Conservation (phyloP, 2,329 filamentous ascomycete species). For the Calonectria ilicicola region DNA sequence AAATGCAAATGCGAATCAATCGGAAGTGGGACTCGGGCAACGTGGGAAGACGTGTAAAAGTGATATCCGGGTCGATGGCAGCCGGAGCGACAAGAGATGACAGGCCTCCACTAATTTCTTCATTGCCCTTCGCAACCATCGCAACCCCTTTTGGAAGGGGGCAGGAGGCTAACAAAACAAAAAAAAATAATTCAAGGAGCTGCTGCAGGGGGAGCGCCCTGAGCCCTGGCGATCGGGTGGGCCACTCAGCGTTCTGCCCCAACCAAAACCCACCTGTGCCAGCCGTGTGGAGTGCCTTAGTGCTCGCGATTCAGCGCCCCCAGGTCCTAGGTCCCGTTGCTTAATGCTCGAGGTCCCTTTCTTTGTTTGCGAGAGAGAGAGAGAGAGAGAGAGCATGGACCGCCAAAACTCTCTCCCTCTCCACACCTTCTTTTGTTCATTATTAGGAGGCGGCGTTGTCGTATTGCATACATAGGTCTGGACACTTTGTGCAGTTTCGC, state of each 20-base stretch:
- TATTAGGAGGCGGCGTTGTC: not conserved
- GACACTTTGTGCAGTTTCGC: not conserved
- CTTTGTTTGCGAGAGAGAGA: no score
- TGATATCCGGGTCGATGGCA: not conserved
- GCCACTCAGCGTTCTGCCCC: slow-evolving; percentile 12
- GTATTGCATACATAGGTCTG: not conserved
- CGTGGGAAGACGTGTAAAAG: not conserved
- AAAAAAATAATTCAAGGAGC: not conserved
- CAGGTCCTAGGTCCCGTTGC: not conserved
- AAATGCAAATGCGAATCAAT: slow-evolving; percentile 2
- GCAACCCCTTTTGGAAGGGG: not conserved
- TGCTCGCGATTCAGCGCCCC: not conserved
- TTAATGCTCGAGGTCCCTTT: not conserved
- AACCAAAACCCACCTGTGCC: slow-evolving; percentile 18
- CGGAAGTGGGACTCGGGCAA: not conserved
- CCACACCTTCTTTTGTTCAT: not conserved
- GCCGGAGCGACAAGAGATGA: not conserved
- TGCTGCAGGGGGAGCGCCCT: not conserved
- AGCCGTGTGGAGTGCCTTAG: not conserved
- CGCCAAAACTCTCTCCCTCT: not conserved
- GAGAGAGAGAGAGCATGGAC: no score
- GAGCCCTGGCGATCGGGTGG: slow-evolving; percentile 24
- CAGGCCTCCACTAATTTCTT: slow-evolving; percentile 13
- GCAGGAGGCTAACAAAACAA: not conserved
- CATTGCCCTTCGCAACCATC: slow-evolving; percentile 25